phyloP scores from a whole-genome alignment of 345 rosid species.

The Salix suchowensis region DNA sequence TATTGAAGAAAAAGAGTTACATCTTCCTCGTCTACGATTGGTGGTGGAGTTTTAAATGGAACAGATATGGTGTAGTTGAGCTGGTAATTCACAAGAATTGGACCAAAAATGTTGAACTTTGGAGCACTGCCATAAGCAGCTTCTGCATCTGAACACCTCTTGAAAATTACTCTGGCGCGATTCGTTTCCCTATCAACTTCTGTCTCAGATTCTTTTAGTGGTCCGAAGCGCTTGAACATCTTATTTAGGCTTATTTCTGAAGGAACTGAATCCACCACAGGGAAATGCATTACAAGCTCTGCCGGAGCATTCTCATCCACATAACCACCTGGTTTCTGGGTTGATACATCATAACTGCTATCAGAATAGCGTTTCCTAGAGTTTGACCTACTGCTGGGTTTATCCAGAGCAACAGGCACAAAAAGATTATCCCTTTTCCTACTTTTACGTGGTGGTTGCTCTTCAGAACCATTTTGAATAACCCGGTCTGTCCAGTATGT shows the following conservation, averaged over 20 bases:
- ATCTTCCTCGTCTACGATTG: slow-evolving; percentile 19
- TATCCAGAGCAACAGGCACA: slow-evolving; percentile 50
- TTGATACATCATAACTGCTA: slow-evolving; percentile 26
- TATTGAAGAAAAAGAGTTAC: slow-evolving; percentile 24
- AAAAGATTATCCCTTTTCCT: slow-evolving; percentile 39
- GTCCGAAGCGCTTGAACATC: slow-evolving; percentile 84
- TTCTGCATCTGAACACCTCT: slow-evolving; percentile 68
- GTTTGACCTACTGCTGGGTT: slow-evolving; percentile 56
- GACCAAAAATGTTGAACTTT: slow-evolving; percentile 71
- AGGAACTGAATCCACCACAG: slow-evolving; percentile 61
- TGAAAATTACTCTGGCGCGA: slow-evolving; percentile 89
- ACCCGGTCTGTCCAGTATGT: slow-evolving; percentile 93
- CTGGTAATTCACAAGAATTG: slow-evolving; percentile 63
- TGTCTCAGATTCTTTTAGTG: slow-evolving; percentile 67
- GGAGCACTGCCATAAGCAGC: slow-evolving; percentile 74
- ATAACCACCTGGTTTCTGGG: slow-evolving; percentile 47
- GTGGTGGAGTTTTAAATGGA: slow-evolving; percentile 42
- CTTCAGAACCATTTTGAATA: slow-evolving; percentile 83
- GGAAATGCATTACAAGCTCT: slow-evolving; percentile 71
- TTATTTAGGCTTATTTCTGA: slow-evolving; percentile 64
- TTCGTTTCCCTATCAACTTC: slow-evolving; percentile 60
- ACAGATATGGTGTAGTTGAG: slow-evolving; percentile 57
- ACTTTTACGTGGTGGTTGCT: slow-evolving; percentile 48
- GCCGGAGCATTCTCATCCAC: slow-evolving; percentile 65
- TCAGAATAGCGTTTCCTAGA: slow-evolving; percentile 57